Conservation (phyloP, 2,329 filamentous ascomycete genomes). For the Cladosporium halotolerans region DNA sequence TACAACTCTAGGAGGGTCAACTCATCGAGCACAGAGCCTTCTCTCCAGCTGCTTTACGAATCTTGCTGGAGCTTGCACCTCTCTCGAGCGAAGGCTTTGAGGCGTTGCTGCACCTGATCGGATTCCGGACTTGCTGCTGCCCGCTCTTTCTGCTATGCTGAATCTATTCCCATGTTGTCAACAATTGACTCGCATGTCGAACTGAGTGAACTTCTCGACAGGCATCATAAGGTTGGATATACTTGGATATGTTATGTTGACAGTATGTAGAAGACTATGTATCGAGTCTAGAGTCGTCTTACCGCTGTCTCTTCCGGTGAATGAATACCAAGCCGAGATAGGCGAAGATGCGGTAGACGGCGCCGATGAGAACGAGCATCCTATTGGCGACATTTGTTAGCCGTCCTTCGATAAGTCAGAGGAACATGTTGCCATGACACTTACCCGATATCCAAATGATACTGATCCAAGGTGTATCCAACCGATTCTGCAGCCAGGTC, state of each 20-base stretch:
- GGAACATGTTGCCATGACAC: not conserved
- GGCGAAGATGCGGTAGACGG: conserved; percentile 24
- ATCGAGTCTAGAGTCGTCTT: conserved; percentile 1
- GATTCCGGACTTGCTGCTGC: not conserved
- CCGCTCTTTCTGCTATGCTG: not conserved
- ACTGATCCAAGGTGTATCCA: conserved; percentile 43
- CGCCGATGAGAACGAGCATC: conserved; percentile 24
- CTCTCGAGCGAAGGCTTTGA: not conserved
- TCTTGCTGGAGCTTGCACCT: not conserved
- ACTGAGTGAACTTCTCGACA: not conserved
- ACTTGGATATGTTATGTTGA: not conserved
- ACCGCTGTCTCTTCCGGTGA: conserved; percentile 24
- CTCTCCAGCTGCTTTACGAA: not conserved
- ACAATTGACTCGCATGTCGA: not conserved
- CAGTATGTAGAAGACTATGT: not conserved
- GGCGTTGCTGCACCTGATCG: not conserved
- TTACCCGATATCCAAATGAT: conserved; percentile 37
- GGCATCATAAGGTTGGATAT: not conserved
- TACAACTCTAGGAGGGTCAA: no score
- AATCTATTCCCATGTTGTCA: not conserved
- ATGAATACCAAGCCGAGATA: conserved; percentile 21
- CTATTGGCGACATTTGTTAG: conserved; percentile 8
- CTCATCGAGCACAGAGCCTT: not conserved
- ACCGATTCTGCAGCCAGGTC: conserved; percentile 39
- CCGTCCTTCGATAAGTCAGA: no score